A percentile compares a stretch with the other conserved stretches of the same genome.
phyloP scores from a whole-genome alignment of 2,329 filamentous ascomycete genomes.

The Thielaviopsis euricoi region DNA sequence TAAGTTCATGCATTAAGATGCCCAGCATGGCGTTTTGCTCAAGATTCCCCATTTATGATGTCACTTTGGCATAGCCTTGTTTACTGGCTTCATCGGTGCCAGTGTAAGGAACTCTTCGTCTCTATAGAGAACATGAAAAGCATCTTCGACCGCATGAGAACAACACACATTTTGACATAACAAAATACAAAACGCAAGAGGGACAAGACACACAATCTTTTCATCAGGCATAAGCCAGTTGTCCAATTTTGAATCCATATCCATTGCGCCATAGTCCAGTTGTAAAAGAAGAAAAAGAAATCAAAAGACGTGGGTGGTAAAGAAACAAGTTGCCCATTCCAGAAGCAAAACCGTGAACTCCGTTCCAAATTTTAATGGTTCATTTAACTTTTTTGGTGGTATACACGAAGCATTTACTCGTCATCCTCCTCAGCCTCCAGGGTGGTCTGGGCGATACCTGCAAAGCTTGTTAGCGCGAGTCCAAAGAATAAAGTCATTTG shows the following conservation, averaged over 20 bases:
- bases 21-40: too few relatives aligned
- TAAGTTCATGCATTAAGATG: too few relatives aligned
- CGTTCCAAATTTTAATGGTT: conserved; percentile 6
- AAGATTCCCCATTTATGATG: too few relatives aligned
- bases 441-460: conserved; percentile 64
- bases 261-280: not conserved
- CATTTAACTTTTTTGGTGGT: conserved; percentile 10
- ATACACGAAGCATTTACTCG: conserved; percentile 32
- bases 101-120: too few relatives aligned
- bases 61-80: too few relatives aligned
- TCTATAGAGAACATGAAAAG: too few relatives aligned
- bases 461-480: conserved; percentile 8
- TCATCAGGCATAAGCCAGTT: not conserved
- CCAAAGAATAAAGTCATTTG: not conserved
- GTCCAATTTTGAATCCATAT: not conserved
- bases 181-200: not conserved
- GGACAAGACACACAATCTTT: not conserved
- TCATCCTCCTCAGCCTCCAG: conserved; percentile 55
- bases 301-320: not conserved
- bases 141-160: not conserved
- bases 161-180: not conserved
- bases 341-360: conserved; percentile 6
- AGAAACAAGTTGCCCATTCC: conserved; percentile 3
- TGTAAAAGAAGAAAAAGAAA: conserved; percentile 1
- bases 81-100: too few relatives aligned